These are phyloP conservation scores for Backusella mclennaniae DNA, from an alignment of 192 early-diverging fungal species.

Conservation along the genomic window DNA sequence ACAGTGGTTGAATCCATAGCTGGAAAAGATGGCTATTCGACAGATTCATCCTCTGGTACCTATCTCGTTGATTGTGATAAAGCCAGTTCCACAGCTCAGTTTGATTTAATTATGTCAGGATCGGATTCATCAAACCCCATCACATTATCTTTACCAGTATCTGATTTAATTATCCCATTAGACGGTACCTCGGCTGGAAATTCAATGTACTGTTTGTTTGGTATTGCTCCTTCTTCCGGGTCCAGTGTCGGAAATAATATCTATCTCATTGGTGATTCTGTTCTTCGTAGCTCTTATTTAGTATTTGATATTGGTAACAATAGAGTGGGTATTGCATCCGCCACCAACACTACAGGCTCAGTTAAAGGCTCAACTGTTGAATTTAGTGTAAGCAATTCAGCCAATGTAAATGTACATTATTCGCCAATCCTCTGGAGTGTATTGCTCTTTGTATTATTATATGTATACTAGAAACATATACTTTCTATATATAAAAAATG, in stretches of 20 bases:
- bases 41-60: not conserved
- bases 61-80: slow-evolving; percentile 17
- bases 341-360: not conserved
- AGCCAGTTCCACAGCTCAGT: slow-evolving; percentile 6
- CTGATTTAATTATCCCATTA: not conserved
- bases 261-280: slow-evolving; percentile 21
- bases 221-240: slow-evolving; percentile 8
- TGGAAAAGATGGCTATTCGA: slow-evolving; percentile 2
- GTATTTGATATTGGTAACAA: slow-evolving; percentile 24
- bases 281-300: slow-evolving; percentile 21
- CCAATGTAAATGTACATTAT: not conserved
- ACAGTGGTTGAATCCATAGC: not conserved
- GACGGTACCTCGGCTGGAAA: not conserved
- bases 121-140: not conserved
- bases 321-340: slow-evolving; percentile 18
- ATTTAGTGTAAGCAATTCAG: not conserved
- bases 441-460: not conserved
- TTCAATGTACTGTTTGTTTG: slow-evolving; percentile 10
- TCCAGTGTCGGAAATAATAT: slow-evolving; percentile 14
- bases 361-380: not conserved
- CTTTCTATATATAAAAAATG: not conserved
- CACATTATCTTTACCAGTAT: not conserved
- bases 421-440: not conserved
- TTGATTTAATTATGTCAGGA: slow-evolving; percentile 4
- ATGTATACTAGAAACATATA: not conserved